Evolutionary conservation across 2,329 filamentous ascomycete genomes (phyloP), one percentile per base, ranked within the genome.

Genomic region (Trichoderma guizhouense): DNA sequence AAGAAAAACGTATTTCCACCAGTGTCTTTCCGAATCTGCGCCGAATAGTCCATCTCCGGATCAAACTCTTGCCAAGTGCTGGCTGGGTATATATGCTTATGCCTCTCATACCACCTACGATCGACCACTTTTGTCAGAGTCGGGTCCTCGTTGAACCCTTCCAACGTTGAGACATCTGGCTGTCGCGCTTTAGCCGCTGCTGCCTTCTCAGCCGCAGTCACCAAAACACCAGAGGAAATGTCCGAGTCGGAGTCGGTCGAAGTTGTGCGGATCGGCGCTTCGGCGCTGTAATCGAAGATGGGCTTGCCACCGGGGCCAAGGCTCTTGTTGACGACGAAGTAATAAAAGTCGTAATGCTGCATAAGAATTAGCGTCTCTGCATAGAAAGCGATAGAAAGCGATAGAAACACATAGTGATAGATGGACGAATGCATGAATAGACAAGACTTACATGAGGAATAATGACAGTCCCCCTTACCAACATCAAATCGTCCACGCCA

Each of bases 1-100:
- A 94, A 95, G 86, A 99, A 99, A 81, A 98, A 98, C 0, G 93
- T 90, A 82, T 99, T 99, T 14, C 96, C 96, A 70, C 94, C 91
- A 14, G 88, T 88, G 82, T 99, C 96, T 78, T 94, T 92, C 76
- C 93, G 89, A 51, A 95, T 88, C 76, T 93, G 90, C 74, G 86
- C 87, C 78, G 89, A 88, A 83, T 97, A 97, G 77, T 98, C 93
- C 81, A 92, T 93, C 73, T 93, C 93, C 0, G 94, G 92, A 75
- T 97, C 95, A 80, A 97, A 99, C 74, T 97, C 93, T 77, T 95
- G 93, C 96, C 96, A 99, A 61, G 95, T 88, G 79, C 93, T 98
- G 24, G 95, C 95, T 0, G 96, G 96, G 80, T 95, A 99, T 72
- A 99, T 98, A 81, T 99, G 96, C 83, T 98, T 99, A 81, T 98